Evolutionary conservation across 1,284 basidiomycete species (phyloP), one percentile per base, ranked within the genome.

Genomic region (Apiotrichum gamsii): DNA sequence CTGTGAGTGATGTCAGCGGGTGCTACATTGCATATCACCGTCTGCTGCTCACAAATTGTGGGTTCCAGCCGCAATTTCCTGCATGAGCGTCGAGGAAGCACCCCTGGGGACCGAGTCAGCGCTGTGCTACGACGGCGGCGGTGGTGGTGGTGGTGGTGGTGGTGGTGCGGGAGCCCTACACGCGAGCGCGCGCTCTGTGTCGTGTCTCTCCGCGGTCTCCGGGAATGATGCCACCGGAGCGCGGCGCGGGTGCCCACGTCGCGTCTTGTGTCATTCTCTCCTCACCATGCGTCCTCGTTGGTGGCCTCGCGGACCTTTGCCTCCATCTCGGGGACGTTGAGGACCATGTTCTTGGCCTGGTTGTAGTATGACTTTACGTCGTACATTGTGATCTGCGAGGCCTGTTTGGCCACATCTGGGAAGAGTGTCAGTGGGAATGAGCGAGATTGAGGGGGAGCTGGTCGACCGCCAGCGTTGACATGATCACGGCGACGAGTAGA

Each of bases 81-180:
- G 88, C 94, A 98, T 98, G 68, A 97, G 75, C 18, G 93, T 95
- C 43, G 94, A 96, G 65, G 88, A 93, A 54, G 95, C 94, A 21
- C 95, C 94, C 93, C 90, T 94, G 63, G 28, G 10, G n/a, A n/a
- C 2, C 34, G 24, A 35, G 34, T 25, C 23, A n/a, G 24, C 25
- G 20, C 35, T 36, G 10, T n/a, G n/a, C 11, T 15, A 16, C 31
- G n/a, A n/a, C n/a, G 31, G 31, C 31, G 16, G 21, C 15, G 11
- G 37, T 16, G 37, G n/a, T 20, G n/a, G n/a, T n/a, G n/a, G n/a
- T n/a, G n/a, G n/a, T n/a, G n/a, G n/a, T n/a, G n/a, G n/a, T n/a
- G n/a, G n/a, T n/a, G n/a, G n/a, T n/a, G n/a, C n/a, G n/a, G n/a
- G n/a, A n/a, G n/a, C n/a, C n/a, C n/a, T n/a, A n/a, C n/a, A n/a